Evolutionary conservation across 176 grass and related monocot genomes (phyloP).

Genomic region (Rhynchospora pubera): DNA sequence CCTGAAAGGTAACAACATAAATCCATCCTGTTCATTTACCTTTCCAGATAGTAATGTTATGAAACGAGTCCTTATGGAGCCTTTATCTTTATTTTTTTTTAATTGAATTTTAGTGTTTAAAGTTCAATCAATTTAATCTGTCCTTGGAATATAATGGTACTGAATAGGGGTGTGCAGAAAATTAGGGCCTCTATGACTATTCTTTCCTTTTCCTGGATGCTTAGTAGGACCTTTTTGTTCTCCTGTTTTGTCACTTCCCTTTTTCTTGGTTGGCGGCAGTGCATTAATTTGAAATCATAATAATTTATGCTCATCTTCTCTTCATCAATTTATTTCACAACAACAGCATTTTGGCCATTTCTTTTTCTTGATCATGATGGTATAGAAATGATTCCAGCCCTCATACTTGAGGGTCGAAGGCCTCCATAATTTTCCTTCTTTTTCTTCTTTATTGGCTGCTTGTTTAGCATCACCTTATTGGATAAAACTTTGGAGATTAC

Average conservation of each 20-base stretch:
- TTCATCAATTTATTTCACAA: neutral
- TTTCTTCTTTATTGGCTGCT: neutral
- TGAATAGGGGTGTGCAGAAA: neutral
- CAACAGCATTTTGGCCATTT: neutral
- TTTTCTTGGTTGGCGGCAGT: neutral
- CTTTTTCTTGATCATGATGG: neutral
- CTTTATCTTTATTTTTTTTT: neutral
- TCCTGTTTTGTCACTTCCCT: neutral
- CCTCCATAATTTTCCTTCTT: neutral
- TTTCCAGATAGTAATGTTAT: neutral
- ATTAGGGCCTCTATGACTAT: neutral
- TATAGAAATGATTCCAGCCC: neutral
- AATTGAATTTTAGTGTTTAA: neutral
- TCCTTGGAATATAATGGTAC: neutral
- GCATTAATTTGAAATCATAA: neutral
- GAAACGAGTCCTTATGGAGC: neutral
- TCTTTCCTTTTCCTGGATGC: neutral
- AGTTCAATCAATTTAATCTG: neutral
- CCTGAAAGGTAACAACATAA: conserved; percentile 33
- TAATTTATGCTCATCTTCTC: neutral
- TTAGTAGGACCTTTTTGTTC: neutral
- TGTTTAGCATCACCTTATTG: neutral
- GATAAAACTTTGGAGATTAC: neutral
- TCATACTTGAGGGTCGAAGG: neutral
- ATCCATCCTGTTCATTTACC: neutral